A percentile compares a stretch with the other conserved stretches of the same genome.
phyloP scores from a whole-genome alignment of 768 basidiomycete species.

The Lyophyllum decastes region DNA sequence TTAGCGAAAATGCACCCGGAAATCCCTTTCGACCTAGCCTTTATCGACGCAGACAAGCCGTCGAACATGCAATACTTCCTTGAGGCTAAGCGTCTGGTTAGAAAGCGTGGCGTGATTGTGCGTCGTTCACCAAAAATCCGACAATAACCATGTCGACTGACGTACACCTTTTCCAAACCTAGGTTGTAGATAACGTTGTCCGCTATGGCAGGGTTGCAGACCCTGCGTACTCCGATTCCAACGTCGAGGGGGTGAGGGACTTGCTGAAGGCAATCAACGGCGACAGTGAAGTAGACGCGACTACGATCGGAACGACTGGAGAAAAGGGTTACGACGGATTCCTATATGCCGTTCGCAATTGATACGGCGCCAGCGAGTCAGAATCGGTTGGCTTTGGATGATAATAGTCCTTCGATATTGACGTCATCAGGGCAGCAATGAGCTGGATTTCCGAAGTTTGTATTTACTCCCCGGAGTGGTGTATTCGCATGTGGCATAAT shows the following conservation, averaged over 20 bases:
- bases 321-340: slow-evolving; percentile 58
- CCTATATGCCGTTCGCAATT: slow-evolving; percentile 46
- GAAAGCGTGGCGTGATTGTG: slow-evolving; percentile 63
- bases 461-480: too few relatives aligned
- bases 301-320: slow-evolving; percentile 49
- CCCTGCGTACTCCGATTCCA: slow-evolving; percentile 30
- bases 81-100: slow-evolving; percentile 60
- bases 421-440: not conserved
- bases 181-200: slow-evolving; percentile 68
- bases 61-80: slow-evolving; percentile 56
- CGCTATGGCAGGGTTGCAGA: slow-evolving; percentile 49
- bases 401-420: not conserved
- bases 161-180: not conserved
- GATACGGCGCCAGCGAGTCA: slow-evolving; percentile 1
- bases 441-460: too few relatives aligned
- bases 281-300: slow-evolving; percentile 52
- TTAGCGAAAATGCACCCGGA: slow-evolving; percentile 48
- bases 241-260: slow-evolving; percentile 46
- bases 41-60: slow-evolving; percentile 74
- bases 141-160: not conserved
- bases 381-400: not conserved
- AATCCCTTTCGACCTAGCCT: slow-evolving; percentile 61
- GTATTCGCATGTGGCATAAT: too few relatives aligned
- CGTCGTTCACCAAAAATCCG: slow-evolving; percentile 19
- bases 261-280: slow-evolving; percentile 47